Evolutionary conservation across 345 rosid species (phyloP).

Genomic region (Gossypium arboreum): DNA sequence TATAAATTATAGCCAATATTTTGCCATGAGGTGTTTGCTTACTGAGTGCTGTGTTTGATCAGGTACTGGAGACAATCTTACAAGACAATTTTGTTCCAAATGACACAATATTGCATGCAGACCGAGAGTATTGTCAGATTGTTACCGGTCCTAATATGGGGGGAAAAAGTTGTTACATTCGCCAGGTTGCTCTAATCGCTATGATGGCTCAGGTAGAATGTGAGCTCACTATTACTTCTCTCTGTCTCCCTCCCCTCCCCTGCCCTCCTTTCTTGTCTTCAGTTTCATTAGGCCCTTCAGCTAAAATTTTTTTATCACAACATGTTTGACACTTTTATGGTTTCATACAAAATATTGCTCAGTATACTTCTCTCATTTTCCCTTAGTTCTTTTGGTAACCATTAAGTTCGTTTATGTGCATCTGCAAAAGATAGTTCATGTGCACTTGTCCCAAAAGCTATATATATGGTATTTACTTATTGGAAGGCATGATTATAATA

Average conservation of each 20-base stretch:
- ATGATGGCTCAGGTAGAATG: conserved; percentile 88
- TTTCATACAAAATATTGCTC: neutral
- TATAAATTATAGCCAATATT: neutral
- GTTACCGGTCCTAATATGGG: conserved; percentile 99
- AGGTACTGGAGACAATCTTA: conserved; percentile 81
- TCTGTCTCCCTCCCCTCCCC: neutral
- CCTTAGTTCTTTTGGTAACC: neutral
- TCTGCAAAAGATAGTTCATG: neutral
- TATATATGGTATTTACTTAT: neutral
- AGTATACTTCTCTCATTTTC: neutral
- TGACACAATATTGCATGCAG: conserved; percentile 66
- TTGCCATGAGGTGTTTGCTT: neutral
- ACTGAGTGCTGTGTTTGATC: conserved; percentile 16
- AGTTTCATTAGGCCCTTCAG: neutral
- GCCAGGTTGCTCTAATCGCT: conserved; percentile 86
- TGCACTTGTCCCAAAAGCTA: neutral
- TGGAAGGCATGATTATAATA: neutral
- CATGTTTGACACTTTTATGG: neutral
- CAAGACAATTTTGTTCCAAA: conserved; percentile 84
- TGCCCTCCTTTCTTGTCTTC: neutral
- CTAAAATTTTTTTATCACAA: neutral
- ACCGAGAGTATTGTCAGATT: conserved; percentile 75
- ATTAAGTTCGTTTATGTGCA: neutral
- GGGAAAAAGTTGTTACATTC: conserved; percentile 97
- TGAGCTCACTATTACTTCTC: neutral